A percentile compares a stretch with the other conserved stretches of the same genome.
Evolutionary conservation across 2,329 filamentous ascomycete genomes (phyloP).

Genomic region (Cadophora gregata): DNA sequence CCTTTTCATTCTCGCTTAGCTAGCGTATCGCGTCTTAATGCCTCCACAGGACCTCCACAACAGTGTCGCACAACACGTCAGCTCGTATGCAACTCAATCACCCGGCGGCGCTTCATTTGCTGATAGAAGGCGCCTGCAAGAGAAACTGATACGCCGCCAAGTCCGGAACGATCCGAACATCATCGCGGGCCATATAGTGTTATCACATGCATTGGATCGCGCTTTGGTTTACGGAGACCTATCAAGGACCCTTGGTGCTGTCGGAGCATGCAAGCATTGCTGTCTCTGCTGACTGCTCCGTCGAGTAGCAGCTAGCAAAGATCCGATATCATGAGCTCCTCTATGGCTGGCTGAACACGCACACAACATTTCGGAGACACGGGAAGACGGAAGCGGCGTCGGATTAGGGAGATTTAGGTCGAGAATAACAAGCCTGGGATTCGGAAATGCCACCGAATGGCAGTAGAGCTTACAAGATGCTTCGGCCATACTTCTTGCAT

Average conservation of each 20-base stretch:
- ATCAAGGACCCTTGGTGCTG: not conserved
- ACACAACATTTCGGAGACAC: too few relatives aligned
- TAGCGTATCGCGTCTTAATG: not conserved
- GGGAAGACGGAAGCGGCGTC: too few relatives aligned
- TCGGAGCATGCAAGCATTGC: not conserved
- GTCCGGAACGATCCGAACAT: not conserved
- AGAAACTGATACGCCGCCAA: not conserved
- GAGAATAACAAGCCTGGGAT: too few relatives aligned
- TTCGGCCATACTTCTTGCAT: too few relatives aligned
- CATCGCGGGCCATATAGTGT: not conserved
- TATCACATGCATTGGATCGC: constrained; percentile 5
- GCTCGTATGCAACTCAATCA: not conserved
- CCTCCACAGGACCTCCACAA: too few relatives aligned
- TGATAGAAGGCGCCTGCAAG: not conserved
- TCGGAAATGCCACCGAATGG: too few relatives aligned
- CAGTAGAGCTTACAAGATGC: too few relatives aligned
- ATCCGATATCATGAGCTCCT: too few relatives aligned
- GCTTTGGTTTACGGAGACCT: constrained; percentile 1
- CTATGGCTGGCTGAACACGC: too few relatives aligned
- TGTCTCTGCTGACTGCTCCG: constrained; percentile 1
- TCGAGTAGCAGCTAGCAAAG: too few relatives aligned
- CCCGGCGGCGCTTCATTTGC: not conserved
- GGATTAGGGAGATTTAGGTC: too few relatives aligned
- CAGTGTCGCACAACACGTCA: not conserved
- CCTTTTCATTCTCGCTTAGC: not conserved